phyloP scores from a whole-genome alignment of 1,284 basidiomycete species.

The Cutaneotrichosporon arboriforme region DNA sequence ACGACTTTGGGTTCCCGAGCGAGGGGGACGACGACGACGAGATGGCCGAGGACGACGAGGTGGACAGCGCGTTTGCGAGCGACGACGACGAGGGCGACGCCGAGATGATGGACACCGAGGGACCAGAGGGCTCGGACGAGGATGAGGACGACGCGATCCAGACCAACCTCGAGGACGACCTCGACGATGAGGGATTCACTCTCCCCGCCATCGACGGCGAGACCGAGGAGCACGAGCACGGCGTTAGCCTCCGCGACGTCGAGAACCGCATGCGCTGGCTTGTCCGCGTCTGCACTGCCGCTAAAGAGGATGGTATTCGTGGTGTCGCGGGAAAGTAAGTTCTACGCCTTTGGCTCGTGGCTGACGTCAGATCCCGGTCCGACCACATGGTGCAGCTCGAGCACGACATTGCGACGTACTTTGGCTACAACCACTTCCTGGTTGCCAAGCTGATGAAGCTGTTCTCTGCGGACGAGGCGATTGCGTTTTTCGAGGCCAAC shows the following conservation, averaged over 20 bases:
- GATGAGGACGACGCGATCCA: constrained; percentile 49
- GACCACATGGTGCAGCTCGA: constrained; percentile 88
- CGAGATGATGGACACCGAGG: constrained; percentile 25
- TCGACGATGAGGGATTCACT: constrained; percentile 64
- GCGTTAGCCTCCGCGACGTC: constrained; percentile 70
- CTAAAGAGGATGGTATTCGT: constrained; percentile 62
- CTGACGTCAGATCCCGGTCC: constrained; percentile 55
- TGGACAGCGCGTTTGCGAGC: constrained; percentile 46
- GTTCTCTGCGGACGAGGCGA: constrained; percentile 90
- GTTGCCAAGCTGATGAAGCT: constrained; percentile 90
- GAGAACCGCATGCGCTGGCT: constrained; percentile 86
- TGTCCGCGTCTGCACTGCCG: constrained; percentile 65
- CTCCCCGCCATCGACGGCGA: constrained; percentile 75
- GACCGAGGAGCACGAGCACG: constrained; percentile 67
- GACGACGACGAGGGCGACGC: constrained; percentile 43
- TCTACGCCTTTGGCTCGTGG: not conserved
- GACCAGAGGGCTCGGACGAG: constrained; percentile 37
- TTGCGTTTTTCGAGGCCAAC: constrained; percentile 98
- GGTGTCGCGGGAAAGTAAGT: constrained; percentile 55
- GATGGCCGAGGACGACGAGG: constrained; percentile 48
- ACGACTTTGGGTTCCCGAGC: constrained; percentile 44
- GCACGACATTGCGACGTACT: constrained; percentile 85
- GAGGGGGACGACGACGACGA: constrained; percentile 53
- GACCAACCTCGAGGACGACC: constrained; percentile 54
- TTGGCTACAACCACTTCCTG: constrained; percentile 96